Evolutionary conservation across 495 filamentous ascomycete genomes (phyloP).

Genomic region (Chaetomidium leptoderma): DNA sequence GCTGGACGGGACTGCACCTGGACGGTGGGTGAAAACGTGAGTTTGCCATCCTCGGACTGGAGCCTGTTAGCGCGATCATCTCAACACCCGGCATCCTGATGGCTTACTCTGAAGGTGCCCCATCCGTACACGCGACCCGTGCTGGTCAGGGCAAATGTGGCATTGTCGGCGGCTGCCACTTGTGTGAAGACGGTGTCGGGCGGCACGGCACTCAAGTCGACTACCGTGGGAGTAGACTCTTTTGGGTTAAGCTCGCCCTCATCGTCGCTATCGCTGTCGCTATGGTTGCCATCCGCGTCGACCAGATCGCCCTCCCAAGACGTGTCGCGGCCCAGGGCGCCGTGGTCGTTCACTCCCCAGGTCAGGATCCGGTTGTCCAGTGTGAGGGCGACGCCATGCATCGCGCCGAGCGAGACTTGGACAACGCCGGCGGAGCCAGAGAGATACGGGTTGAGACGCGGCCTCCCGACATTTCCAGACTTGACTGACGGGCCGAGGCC

Average conservation of each 20-base stretch:
- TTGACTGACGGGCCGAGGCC: conserved; percentile 12
- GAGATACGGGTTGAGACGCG: conserved; percentile 8
- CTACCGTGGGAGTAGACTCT: conserved; percentile 53
- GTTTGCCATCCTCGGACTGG: conserved; percentile 12
- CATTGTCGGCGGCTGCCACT: conserved; percentile 59
- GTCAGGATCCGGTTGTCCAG: conserved; percentile 61
- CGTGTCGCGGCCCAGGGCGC: conserved; percentile 62
- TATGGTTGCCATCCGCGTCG: conserved; percentile 43
- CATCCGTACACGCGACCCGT: conserved; percentile 65
- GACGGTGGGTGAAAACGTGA: conserved; percentile 11
- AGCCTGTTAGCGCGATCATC: neutral
- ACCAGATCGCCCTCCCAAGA: conserved; percentile 50
- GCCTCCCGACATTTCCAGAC: conserved; percentile 1
- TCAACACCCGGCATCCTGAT: neutral
- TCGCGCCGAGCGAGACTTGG: conserved; percentile 59
- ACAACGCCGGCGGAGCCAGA: conserved; percentile 46
- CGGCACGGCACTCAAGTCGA: conserved; percentile 49
- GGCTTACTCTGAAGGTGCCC: conserved; percentile 58
- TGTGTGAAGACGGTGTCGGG: conserved; percentile 53
- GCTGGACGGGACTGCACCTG: conserved; percentile 8
- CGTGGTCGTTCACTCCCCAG: conserved; percentile 70
- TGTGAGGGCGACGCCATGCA: conserved; percentile 63
- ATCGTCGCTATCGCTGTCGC: conserved; percentile 45
- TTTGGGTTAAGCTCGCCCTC: conserved; percentile 50
- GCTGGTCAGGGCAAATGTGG: conserved; percentile 60